Evolutionary conservation across 192 early-diverging fungal genomes (phyloP), one percentile per base, ranked within the genome.

Genomic region (Funneliformis mosseae): DNA sequence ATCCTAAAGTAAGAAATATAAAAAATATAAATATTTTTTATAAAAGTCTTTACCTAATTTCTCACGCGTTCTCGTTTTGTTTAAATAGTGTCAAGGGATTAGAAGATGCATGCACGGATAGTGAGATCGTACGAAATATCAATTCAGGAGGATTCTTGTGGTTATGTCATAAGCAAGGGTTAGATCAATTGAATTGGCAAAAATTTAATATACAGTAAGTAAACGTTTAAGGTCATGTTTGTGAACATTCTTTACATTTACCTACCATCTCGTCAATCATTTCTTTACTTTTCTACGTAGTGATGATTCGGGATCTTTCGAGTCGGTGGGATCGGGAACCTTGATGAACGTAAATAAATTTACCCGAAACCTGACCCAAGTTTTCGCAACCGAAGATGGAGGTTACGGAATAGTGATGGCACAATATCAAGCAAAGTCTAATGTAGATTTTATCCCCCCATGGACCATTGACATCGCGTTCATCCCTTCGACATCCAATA

Each of bases 371-470:
- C 14, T 66, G 12, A 33, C 64, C 6, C 10, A 38, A 27, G 0
- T 66, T 33, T 66, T 66, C 14, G 27, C 64, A 3, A 66, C 28
- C 6, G 64, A 66, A 66, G 27, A 66, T 66, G 64, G 64, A 66
- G 64, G 64, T 10, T 66, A 66, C n/a, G 64, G 64, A 33, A 38
- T 66, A 10, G 16, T 14, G 1, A 28, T 1, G 0, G 28, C 27
- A 10, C 10, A 33, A 66, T 33, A 38, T 33, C 25, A 27, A 33
- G 33, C 27, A 16, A 12, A 55, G 18, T 21, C 12, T 12, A 6
- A 11, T 63, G 21, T 9, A 33, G 23, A 7, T 1, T 61, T 61
- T n/a, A 61, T n/a, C 59, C 23, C 16, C 23, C 59, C 59, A 61
- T 16, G 16, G 59, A 14, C 12, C 16, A 38, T 67, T 14, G 16